Percentiles rank a stretch among this genome's conserved stretches.
Conservation (phyloP, 768 basidiomycete genomes). For the Trametes maxima region DNA sequence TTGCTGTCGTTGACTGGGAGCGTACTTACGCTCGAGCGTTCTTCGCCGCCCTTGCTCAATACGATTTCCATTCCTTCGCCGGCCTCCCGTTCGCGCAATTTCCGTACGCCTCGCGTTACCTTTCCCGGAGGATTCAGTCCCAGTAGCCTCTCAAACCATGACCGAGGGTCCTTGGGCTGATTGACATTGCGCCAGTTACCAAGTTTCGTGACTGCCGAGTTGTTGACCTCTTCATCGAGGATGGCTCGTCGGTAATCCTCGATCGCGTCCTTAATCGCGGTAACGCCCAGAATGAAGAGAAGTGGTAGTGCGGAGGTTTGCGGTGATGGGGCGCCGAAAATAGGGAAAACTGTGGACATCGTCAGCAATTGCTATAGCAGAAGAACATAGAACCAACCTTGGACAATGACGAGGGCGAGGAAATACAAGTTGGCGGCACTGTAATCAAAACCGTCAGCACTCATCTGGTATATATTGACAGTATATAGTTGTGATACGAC, state of each 20-base stretch:
- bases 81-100: conserved; percentile 79
- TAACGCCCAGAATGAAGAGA: conserved; percentile 83
- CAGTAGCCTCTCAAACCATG: conserved; percentile 75
- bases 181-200: conserved; percentile 92
- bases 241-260: conserved; percentile 92
- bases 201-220: conserved; percentile 87
- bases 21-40: conserved; percentile 43
- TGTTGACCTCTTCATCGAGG: conserved; percentile 94
- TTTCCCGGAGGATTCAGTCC: conserved; percentile 70
- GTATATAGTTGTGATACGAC: too few relatives aligned
- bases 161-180: conserved; percentile 73
- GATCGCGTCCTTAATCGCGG: conserved; percentile 93
- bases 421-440: conserved; percentile 95
- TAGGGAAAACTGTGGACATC: conserved; percentile 65
- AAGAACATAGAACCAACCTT: too few relatives aligned
- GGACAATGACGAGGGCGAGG: conserved; percentile 76
- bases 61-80: conserved; percentile 65
- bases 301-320: conserved; percentile 84
- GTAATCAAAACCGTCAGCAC: conserved; percentile 3
- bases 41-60: conserved; percentile 48
- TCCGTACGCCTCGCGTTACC: conserved; percentile 83
- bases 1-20: conserved; percentile 42
- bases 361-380: not conserved
- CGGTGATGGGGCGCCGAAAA: conserved; percentile 88
- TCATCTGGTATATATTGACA: conserved; percentile 6